Evolutionary conservation across 2,329 filamentous ascomycete genomes (phyloP), one percentile per base, ranked within the genome.

Genomic region (Fusarium sambucinum): DNA sequence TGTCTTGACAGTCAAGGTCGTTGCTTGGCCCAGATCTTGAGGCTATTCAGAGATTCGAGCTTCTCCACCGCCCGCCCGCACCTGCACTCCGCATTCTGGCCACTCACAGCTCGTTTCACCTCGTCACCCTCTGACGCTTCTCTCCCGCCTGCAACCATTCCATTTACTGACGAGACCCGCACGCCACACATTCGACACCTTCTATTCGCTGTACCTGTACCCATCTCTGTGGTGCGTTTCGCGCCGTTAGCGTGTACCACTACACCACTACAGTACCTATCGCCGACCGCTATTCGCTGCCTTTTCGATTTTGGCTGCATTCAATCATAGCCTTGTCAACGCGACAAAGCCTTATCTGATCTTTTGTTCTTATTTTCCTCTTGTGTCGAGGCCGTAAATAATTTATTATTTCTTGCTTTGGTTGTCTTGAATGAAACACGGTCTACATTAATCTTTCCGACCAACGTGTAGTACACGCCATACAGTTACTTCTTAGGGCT

Each of bases 1-100:
- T 45, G 25, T 33, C 35, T 55, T 45, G 42, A 44, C 59, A 37
- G 52, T 35, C 33, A 58, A 56, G 54, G 70, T 74, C 55, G 71
- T 72, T 63, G 53, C 64, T 48, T 61, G 45, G 63, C 55, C 33
- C 59, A 54, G 66, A 59, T 73, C 67, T 77, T 81, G 79, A 81
- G 77, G 79, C 78, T 81, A 81, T 81, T 81, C 79, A 71, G 77
- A 79, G 67, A 69, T 70, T 59, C 58, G 51, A 63, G 48, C 61
- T 63, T 63, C 70, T 70, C 71, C 71, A 73, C 69, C 57, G 57
- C 59, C 60, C 63, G 56, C 71, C 63, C 66, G 56, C 71, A 55
- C 58, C 61, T 62, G 44, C 54, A 55, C 63, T 56, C 69, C 68
- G 42, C 55, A 65, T 57, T 62, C 71, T 71, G 64, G 69, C 71